Conservation (phyloP, 2,329 filamentous ascomycete genomes). For the Colletotrichum gloeosporioides region DNA sequence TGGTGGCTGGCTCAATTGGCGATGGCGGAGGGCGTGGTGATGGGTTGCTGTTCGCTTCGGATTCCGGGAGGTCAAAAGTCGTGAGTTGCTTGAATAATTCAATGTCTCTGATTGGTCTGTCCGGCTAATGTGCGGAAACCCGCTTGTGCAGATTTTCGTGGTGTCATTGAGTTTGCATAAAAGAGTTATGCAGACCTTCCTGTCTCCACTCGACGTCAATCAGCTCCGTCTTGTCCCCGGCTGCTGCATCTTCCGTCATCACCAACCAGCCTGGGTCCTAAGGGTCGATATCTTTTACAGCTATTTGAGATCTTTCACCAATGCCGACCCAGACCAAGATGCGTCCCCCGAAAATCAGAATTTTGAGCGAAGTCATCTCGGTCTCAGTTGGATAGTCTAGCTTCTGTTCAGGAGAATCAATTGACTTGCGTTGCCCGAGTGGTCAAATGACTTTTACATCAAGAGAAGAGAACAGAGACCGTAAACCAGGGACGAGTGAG, state of each 20-base stretch:
- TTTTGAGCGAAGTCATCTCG: background rate
- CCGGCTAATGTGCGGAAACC: background rate
- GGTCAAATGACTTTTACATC: background rate
- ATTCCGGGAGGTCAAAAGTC: conserved; percentile 25
- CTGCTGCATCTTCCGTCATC: background rate
- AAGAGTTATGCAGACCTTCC: background rate
- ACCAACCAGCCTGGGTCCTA: background rate
- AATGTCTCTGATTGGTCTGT: conserved; percentile 16
- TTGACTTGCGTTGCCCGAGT: background rate
- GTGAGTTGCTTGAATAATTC: conserved; percentile 26
- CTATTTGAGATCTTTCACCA: background rate
- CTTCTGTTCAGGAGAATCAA: background rate
- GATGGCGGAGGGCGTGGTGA: conserved; percentile 13
- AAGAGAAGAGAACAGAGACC: background rate
- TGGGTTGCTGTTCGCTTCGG: conserved; percentile 11
- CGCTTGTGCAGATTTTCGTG: background rate
- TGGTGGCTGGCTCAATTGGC: conserved; percentile 30
- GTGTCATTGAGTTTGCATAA: conserved; percentile 9
- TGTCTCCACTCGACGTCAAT: background rate
- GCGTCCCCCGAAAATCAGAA: background rate
- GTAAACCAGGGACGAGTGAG: background rate
- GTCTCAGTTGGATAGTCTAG: background rate
- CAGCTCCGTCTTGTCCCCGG: background rate
- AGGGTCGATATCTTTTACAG: background rate
- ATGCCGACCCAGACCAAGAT: background rate